Evolutionary conservation across 495 filamentous ascomycete genomes (phyloP), one percentile per base, ranked within the genome.

Genomic region (Penicillium parvum): DNA sequence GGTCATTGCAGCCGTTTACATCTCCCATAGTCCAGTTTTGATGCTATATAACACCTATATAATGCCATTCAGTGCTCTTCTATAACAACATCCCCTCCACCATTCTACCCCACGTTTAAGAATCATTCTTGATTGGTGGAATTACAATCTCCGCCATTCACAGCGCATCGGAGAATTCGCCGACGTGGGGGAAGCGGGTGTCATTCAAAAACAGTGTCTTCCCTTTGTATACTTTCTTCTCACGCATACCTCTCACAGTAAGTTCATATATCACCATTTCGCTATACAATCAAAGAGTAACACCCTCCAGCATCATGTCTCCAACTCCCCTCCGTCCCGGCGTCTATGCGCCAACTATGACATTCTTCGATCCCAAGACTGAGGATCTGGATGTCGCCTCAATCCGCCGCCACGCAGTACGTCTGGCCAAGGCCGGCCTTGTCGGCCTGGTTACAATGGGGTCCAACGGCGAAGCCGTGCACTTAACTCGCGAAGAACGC

Each of bases 311-410:
- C 51, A 56, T 40, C 52, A 58, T 59, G 55, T 21, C 69, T 25
- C 67, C 65, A 40, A 79, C 81, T 32, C 78, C 85, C 47, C 81
- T 94, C 36, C 85, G 84, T 10, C 82, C 83, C 50, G 89, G 89
- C 57, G 89, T 90, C 60, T 94, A 92, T 64, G 84, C 85, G 46
- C 89, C 89, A 14, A 91, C 86, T 21, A 88, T 90, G 79, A 92
- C 88, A 47, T 92, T 95, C 68, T 94, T 95, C 71, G 74, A 90
- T 57, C 75, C 82, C 10, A 71, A 77, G 22, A 89, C 84, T 32
- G 88, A 95, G 65, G 83, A 92, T 12, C 76, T 95, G 55, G 88
- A 95, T 56, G 77, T 87, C 50, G 74, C 82, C 4, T 76, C 82
- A 43, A 85, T 91, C 69, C 86, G 83, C 59, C 80, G 75, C 37